Base-by-base conservation (phyloP, 371 early-diverging fungal genomes). In the Actinomucor elegans region DNA sequence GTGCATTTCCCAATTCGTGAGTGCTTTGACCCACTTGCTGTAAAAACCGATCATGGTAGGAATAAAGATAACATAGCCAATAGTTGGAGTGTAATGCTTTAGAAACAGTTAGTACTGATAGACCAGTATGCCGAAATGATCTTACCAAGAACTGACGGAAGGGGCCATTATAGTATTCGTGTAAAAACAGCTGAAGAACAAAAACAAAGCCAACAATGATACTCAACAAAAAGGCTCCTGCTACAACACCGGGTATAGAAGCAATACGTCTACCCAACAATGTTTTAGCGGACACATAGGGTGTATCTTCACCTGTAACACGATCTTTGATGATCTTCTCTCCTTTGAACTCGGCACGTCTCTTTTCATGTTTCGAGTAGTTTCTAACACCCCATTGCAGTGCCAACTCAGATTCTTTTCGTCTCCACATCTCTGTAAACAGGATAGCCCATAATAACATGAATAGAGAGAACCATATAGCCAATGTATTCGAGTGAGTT, bases 1-100 rank as follows among this genome's bases (percentile, higher is more conserved):
- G 52, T 89, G 86, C 78, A 94, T 94, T 64, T 95, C 96, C 67
- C 85, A 87, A 23, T 89, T 77, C 42, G 85, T 92, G 43, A 95
- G 66, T 2, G 52, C 51, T 14, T 67, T 57, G 5, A 93, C 83
- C 49, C 90, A 73, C 15, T 69, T 56, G 38, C 75, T 79, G 76
- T 92, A 95, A 36, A 87, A 57, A 3, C 71, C 68, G 21, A 84
- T 81, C 54, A 92, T 81, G 24, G 77, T 69, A 15, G 93, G 92
- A 50, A 94, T 83, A n/a, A 82, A 69, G 9, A 86, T 78, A 0
- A 84, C 83, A 66, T 93, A 92, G 4, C 88, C 76, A 14, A 89
- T 67, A 29, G 87, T 84, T 17, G 94, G 94, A 5, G 86, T 54
- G 57, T 86, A 87, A 33, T 75, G 81, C 85, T 89, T n/a, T n/a